These are phyloP conservation scores for Polychaeton citri DNA, from an alignment of 2,329 filamentous ascomycete species.

Conservation along the genomic window DNA sequence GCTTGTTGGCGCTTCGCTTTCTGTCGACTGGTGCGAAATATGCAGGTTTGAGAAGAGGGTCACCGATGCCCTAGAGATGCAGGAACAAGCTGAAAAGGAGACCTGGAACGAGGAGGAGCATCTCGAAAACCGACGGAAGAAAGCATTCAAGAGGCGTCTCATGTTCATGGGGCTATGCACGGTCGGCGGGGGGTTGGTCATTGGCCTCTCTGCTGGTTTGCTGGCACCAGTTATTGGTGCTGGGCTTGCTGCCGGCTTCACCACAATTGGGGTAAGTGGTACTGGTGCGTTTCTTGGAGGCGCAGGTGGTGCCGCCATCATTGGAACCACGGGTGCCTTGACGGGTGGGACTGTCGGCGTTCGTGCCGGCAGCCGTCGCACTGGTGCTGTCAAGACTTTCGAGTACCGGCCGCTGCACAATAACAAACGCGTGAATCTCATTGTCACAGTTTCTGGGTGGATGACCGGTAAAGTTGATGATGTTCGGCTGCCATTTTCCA, in stretches of 20 bases:
- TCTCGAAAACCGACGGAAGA: conserved; percentile 72
- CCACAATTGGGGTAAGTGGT: conserved; percentile 82
- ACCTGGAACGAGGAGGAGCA: conserved; percentile 97
- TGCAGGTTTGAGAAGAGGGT: conserved; percentile 95
- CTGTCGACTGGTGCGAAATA: conserved; percentile 82
- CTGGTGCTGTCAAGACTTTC: conserved; percentile 86
- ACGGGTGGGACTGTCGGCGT: conserved; percentile 79
- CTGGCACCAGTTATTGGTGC: conserved; percentile 89
- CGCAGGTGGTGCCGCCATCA: conserved; percentile 82
- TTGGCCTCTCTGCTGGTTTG: conserved; percentile 83
- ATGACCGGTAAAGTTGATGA: conserved; percentile 98
- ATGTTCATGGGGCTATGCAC: conserved; percentile 96
- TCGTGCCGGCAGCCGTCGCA: conserved; percentile 73
- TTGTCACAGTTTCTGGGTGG: conserved; percentile 92
- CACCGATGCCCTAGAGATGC: conserved; percentile 94
- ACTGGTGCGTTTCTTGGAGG: conserved; percentile 83
- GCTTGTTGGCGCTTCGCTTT: conserved; percentile 64
- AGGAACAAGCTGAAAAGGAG: conserved; percentile 84
- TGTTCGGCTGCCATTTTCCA: conserved; percentile 88
- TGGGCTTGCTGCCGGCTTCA: conserved; percentile 86
- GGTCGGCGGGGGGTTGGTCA: conserved; percentile 86
- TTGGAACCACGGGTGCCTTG: conserved; percentile 76
- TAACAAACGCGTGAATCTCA: conserved; percentile 92
- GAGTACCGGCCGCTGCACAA: conserved; percentile 95
- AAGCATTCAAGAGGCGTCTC: conserved; percentile 68